Evolutionary conservation across 192 early-diverging fungal species (phyloP).

Genomic region (Coemansia sp.): DNA sequence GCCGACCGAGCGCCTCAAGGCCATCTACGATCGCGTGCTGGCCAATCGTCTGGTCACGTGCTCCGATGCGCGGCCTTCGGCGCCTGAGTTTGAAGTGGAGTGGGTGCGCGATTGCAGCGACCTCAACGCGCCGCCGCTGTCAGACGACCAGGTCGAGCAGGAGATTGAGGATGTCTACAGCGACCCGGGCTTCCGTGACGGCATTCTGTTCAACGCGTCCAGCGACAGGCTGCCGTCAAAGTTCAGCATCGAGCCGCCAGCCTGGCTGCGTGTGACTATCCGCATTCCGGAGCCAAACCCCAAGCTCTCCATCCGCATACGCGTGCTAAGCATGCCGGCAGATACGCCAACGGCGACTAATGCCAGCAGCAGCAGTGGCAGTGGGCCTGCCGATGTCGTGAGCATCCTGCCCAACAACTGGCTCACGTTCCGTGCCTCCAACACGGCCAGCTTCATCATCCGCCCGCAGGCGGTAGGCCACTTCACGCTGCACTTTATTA

Average conservation of each 20-base stretch:
- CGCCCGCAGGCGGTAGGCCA: slow-evolving; percentile 42
- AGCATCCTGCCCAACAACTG: slow-evolving; percentile 28
- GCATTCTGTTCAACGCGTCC: slow-evolving; percentile 50
- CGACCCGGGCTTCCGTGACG: slow-evolving; percentile 53
- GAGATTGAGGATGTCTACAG: slow-evolving; percentile 53
- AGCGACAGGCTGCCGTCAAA: slow-evolving; percentile 51
- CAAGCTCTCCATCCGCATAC: slow-evolving; percentile 32
- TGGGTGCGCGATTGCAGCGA: slow-evolving; percentile 48
- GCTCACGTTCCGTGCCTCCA: slow-evolving; percentile 28
- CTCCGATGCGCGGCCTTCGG: slow-evolving; percentile 41
- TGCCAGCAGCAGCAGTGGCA: neutral
- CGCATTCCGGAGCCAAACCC: slow-evolving; percentile 43
- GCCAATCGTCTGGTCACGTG: slow-evolving; percentile 45
- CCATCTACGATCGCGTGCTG: slow-evolving; percentile 43
- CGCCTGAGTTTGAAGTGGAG: slow-evolving; percentile 49
- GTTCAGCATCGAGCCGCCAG: slow-evolving; percentile 42
- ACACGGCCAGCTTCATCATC: slow-evolving; percentile 41
- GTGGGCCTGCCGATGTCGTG: slow-evolving; percentile 13
- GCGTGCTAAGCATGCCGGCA: slow-evolving; percentile 30
- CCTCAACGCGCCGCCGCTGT: slow-evolving; percentile 19
- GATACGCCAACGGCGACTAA: slow-evolving; percentile 6
- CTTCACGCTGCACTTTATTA: slow-evolving; percentile 47
- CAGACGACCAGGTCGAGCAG: slow-evolving; percentile 38
- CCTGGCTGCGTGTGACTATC: slow-evolving; percentile 49
- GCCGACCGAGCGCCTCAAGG: slow-evolving; percentile 29